Evolutionary conservation across 1,284 basidiomycete genomes (phyloP).

Genomic region (Cryptococcus sp.): DNA sequence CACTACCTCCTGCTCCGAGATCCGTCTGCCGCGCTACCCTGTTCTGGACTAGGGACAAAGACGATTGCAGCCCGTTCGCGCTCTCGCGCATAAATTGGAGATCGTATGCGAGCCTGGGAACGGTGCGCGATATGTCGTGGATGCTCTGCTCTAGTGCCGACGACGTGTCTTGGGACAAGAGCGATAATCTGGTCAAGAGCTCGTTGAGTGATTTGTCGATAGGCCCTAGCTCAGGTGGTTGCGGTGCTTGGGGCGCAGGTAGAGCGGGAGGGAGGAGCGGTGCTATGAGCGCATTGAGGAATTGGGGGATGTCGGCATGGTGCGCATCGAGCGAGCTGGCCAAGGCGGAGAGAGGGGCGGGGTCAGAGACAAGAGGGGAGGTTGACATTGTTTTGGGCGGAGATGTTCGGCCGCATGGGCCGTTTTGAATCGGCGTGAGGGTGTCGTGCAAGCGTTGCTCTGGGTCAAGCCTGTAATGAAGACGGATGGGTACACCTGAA

Average conservation of each 20-base stretch:
- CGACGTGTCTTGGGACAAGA: constrained; percentile 83
- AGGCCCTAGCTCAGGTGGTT: constrained; percentile 60
- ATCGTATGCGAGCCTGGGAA: constrained; percentile 87
- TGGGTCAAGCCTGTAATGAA: too few relatives aligned
- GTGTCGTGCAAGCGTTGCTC: too few relatives aligned
- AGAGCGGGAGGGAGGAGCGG: constrained; percentile 27
- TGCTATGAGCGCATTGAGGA: constrained; percentile 49
- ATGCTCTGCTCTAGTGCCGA: constrained; percentile 80
- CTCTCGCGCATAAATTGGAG: constrained; percentile 92
- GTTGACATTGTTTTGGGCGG: constrained; percentile 2
- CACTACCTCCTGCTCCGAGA: neutral
- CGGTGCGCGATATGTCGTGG: constrained; percentile 81
- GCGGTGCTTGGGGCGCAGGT: constrained; percentile 16
- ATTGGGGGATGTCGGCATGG: constrained; percentile 43
- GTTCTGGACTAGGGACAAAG: constrained; percentile 62
- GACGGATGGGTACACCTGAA: too few relatives aligned
- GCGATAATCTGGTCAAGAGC: constrained; percentile 73
- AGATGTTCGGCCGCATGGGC: too few relatives aligned
- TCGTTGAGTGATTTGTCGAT: constrained; percentile 73
- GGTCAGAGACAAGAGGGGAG: constrained; percentile 9
- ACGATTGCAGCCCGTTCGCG: constrained; percentile 69
- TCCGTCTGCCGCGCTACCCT: constrained; percentile 53
- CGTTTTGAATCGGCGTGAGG: too few relatives aligned
- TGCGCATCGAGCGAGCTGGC: constrained; percentile 44
- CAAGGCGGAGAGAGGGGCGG: constrained; percentile 36